These are phyloP conservation scores for Phyllosticta citriasiana DNA, from an alignment of 2,329 filamentous ascomycete genomes.

Conservation along the genomic window DNA sequence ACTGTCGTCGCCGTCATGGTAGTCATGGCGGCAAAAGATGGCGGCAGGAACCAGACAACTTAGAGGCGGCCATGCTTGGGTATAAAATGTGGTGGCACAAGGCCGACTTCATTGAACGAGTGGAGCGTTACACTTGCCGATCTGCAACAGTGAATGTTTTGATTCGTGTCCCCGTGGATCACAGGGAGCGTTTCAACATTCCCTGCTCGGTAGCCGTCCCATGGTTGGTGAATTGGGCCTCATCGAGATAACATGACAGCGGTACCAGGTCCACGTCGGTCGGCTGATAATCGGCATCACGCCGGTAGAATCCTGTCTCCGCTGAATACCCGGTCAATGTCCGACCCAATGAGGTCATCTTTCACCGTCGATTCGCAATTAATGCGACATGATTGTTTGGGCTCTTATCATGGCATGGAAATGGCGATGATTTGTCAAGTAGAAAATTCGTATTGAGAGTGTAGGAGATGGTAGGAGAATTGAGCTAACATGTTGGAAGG, in stretches of 20 bases:
- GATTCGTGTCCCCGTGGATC: neutral
- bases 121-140: neutral
- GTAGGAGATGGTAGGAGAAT: too few species aligned
- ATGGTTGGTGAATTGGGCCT: neutral
- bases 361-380: too few species aligned
- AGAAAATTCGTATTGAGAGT: too few species aligned
- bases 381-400: neutral
- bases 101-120: neutral
- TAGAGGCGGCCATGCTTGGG: neutral
- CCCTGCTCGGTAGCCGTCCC: neutral
- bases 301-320: neutral
- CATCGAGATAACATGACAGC: neutral
- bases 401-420: too few species aligned
- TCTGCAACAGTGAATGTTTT: neutral
- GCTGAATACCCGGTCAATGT: neutral
- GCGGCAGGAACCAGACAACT: neutral
- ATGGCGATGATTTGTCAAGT: too few species aligned
- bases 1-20: neutral
- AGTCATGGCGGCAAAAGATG: neutral
- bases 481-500: too few species aligned
- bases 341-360: neutral
- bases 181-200: neutral
- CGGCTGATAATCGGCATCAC: neutral
- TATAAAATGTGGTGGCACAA: neutral
- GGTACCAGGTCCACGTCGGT: neutral